These are phyloP conservation scores for Phalaenopsis aphrodite DNA, from an alignment of 106 monocot genomes.

Conservation along the genomic window DNA sequence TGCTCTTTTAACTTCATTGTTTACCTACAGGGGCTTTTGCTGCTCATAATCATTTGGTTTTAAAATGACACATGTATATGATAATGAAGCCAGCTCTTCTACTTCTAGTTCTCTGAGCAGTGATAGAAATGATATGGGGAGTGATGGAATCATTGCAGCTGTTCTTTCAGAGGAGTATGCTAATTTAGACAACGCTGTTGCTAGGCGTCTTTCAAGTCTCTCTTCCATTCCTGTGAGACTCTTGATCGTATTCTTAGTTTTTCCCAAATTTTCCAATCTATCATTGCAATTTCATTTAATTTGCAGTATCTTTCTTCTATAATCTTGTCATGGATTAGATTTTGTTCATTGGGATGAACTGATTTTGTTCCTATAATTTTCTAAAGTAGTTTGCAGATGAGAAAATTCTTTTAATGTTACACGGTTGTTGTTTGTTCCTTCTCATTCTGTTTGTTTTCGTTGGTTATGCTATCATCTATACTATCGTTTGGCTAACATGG, in stretches of 20 bases:
- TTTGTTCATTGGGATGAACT: not conserved
- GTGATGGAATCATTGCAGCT: slow-evolving; percentile 87
- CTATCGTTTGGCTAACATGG: not conserved
- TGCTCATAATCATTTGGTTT: not conserved
- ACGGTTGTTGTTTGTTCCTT: not conserved
- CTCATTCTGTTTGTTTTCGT: not conserved
- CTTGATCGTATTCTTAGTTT: not conserved
- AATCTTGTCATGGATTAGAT: not conserved
- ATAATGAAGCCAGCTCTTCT: slow-evolving; percentile 25
- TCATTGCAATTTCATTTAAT: not conserved
- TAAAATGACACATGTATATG: slow-evolving; percentile 23
- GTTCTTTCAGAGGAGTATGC: slow-evolving; percentile 91
- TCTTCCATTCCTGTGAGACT: slow-evolving; percentile 74
- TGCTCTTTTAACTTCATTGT: not conserved
- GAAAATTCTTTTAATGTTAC: not conserved
- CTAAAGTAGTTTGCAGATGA: not conserved
- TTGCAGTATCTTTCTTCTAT: not conserved
- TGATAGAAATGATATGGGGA: slow-evolving; percentile 36
- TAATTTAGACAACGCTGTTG: slow-evolving; percentile 63
- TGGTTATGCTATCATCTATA: not conserved
- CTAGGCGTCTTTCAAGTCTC: slow-evolving; percentile 55
- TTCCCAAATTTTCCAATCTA: not conserved
- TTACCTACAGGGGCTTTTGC: not conserved
- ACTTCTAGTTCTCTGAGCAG: slow-evolving; percentile 37
- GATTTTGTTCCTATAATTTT: not conserved